Evolutionary conservation across 768 basidiomycete species (phyloP).

Genomic region (Asterophora parasitica): DNA sequence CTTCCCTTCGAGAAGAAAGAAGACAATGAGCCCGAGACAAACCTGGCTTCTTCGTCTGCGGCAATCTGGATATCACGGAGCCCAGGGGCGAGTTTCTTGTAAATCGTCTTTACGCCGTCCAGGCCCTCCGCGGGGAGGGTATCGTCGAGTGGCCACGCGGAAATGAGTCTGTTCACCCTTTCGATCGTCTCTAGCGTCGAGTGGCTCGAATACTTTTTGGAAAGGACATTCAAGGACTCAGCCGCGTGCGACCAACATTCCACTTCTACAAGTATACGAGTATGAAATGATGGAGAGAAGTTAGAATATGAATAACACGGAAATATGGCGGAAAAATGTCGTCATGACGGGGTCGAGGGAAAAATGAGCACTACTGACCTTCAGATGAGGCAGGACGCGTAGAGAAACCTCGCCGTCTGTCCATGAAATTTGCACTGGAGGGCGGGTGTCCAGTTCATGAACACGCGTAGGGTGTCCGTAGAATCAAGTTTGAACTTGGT

Average conservation of each 20-base stretch:
- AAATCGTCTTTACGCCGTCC: slow-evolving; percentile 55
- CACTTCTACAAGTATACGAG: slow-evolving; percentile 43
- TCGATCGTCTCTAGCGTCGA: slow-evolving; percentile 55
- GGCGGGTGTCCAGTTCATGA: slow-evolving; percentile 7
- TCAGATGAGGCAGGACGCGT: slow-evolving; percentile 70
- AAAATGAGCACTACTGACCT: slow-evolving; percentile 43
- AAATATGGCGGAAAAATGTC: slow-evolving; percentile 11
- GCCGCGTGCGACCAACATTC: slow-evolving; percentile 73
- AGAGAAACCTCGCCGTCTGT: slow-evolving; percentile 57
- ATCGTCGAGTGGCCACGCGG: slow-evolving; percentile 71
- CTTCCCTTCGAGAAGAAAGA: no score
- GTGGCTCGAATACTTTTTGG: slow-evolving; percentile 47
- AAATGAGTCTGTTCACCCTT: slow-evolving; percentile 69
- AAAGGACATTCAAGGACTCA: slow-evolving; percentile 50
- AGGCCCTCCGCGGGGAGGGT: slow-evolving; percentile 62
- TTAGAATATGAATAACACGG: no score
- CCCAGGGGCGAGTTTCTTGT: slow-evolving; percentile 57
- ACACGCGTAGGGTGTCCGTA: slow-evolving; percentile 14
- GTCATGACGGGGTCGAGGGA: slow-evolving; percentile 5
- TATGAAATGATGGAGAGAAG: no score
- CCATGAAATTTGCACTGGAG: slow-evolving; percentile 37
- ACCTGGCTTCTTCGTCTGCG: slow-evolving; percentile 65
- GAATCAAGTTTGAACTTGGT: slow-evolving; percentile 15
- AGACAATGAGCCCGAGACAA: slow-evolving; percentile 18
- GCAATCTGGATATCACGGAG: slow-evolving; percentile 57